These are phyloP conservation scores for Ustilago loliicola DNA, from an alignment of 1,284 basidiomycete species.

Conservation along the genomic window DNA sequence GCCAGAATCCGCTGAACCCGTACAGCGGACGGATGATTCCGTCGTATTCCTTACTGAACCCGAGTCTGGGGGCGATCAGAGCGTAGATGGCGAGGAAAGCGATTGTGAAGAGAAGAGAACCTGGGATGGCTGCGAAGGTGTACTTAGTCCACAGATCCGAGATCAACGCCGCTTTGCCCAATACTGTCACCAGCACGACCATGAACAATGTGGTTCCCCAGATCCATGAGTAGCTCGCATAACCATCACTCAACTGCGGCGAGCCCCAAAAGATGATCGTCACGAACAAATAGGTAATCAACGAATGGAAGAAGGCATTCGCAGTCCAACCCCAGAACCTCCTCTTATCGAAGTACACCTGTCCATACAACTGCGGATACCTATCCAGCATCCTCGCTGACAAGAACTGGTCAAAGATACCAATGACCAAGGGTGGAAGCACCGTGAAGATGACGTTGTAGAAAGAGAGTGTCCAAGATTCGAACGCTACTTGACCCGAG, in stretches of 20 bases:
- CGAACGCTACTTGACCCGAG: constrained; percentile 97
- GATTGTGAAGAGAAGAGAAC: constrained; percentile 96
- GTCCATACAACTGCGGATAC: constrained; percentile 90
- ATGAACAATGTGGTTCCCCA: constrained; percentile 98
- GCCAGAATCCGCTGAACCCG: constrained; percentile 88
- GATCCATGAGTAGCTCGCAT: constrained; percentile 93
- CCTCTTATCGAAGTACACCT: constrained; percentile 63
- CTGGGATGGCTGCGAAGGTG: constrained; percentile 86
- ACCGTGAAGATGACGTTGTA: constrained; percentile 74
- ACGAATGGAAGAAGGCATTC: constrained; percentile 83
- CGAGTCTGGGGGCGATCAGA: constrained; percentile 82
- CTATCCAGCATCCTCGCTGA: constrained; percentile 95
- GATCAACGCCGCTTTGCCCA: constrained; percentile 96
- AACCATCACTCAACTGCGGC: constrained; percentile 77
- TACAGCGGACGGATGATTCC: constrained; percentile 88
- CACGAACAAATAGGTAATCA: constrained; percentile 90
- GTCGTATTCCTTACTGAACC: constrained; percentile 84
- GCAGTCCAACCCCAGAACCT: constrained; percentile 90
- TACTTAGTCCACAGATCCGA: constrained; percentile 99
- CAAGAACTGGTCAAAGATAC: constrained; percentile 97
- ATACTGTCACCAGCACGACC: constrained; percentile 89
- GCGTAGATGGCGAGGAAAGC: constrained; percentile 91
- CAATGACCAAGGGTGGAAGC: constrained; percentile 95
- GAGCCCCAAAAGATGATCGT: constrained; percentile 92
- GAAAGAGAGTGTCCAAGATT: constrained; percentile 93